Evolutionary conservation across 768 basidiomycete species (phyloP).

Genomic region (Boletus sp.): DNA sequence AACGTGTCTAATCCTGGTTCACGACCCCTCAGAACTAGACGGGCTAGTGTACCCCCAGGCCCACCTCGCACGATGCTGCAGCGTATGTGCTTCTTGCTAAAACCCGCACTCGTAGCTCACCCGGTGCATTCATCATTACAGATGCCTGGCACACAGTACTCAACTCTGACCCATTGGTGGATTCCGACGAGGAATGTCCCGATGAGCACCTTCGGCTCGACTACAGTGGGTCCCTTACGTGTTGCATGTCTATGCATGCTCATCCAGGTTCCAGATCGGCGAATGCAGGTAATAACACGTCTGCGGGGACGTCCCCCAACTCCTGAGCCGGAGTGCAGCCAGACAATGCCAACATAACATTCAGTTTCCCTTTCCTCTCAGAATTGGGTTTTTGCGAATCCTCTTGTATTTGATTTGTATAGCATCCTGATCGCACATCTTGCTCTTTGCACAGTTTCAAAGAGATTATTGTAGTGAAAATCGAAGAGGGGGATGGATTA

Average conservation of each 20-base stretch:
- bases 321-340: conserved; percentile 42
- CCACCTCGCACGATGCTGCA: conserved; percentile 59
- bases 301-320: conserved; percentile 57
- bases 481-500: conserved; percentile 15
- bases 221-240: conserved; percentile 46
- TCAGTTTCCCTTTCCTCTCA: not conserved
- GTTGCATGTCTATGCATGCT: conserved; percentile 1
- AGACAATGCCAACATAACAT: conserved; percentile 10
- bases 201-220: conserved; percentile 67
- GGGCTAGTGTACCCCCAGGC: conserved; percentile 23
- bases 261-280: conserved; percentile 44
- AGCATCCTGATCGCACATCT: not conserved
- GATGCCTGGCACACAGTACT: conserved; percentile 73
- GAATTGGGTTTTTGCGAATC: not conserved
- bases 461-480: conserved; percentile 25
- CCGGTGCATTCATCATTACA: conserved; percentile 27
- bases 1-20: conserved; percentile 20
- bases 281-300: conserved; percentile 58
- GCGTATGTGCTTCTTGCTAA: conserved; percentile 43
- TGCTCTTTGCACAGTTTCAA: conserved; percentile 23
- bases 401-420: conserved; percentile 3
- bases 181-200: conserved; percentile 70
- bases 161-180: conserved; percentile 67
- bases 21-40: conserved; percentile 26
- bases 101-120: conserved; percentile 3